Percentiles rank a stretch among this genome's conserved stretches.
Conservation (phyloP, 1,284 basidiomycete genomes). For the Apiotrichum sp. region DNA sequence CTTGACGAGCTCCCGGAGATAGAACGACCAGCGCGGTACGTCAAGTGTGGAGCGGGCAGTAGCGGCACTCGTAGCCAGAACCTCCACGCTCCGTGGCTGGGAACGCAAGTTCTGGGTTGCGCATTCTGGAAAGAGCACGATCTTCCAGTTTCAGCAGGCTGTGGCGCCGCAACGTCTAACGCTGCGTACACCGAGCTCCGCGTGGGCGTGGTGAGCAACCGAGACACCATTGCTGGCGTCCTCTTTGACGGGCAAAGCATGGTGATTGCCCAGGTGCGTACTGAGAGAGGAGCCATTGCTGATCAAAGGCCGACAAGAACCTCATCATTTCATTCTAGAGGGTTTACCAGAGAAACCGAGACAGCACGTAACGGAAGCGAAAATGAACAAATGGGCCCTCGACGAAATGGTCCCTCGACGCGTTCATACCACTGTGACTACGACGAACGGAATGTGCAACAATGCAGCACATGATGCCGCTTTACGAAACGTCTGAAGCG, state of each 20-base stretch:
- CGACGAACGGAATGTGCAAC: no score
- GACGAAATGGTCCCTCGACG: no score
- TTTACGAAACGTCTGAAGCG: no score
- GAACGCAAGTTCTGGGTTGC: neutral
- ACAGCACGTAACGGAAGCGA: no score
- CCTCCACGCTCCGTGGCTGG: conserved; percentile 1
- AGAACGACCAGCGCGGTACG: neutral
- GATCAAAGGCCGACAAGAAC: neutral
- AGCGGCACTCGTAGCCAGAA: no score
- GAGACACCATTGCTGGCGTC: neutral
- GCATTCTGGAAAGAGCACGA: neutral
- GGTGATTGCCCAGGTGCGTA: conserved; percentile 1
- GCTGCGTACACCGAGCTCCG: conserved; percentile 1
- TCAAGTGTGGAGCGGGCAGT: neutral
- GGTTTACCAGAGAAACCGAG: no score
- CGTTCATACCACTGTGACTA: no score
- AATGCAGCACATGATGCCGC: no score
- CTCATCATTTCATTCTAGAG: neutral
- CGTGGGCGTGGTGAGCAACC: neutral
- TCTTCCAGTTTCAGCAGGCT: neutral
- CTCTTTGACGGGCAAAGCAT: conserved; percentile 7
- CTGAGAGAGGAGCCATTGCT: neutral
- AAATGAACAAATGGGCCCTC: no score
- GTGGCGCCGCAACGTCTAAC: neutral
- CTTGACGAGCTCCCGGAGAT: no score